phyloP scores from a whole-genome alignment of 1,284 basidiomycete species.

The Ceratobasidium theobromae region DNA sequence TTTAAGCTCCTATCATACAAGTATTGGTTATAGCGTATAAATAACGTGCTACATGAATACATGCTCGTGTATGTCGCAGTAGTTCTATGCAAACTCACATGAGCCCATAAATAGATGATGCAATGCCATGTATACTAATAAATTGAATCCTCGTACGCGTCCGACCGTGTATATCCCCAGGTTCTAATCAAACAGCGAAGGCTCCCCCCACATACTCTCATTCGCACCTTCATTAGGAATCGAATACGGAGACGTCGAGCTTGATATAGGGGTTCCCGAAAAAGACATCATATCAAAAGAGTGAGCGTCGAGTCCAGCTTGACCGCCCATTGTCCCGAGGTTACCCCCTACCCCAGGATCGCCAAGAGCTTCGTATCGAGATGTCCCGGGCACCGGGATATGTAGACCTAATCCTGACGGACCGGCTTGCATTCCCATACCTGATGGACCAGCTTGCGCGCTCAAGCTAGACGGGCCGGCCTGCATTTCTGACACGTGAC shows the following conservation, averaged over 20 bases:
- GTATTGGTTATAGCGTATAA: too few species aligned
- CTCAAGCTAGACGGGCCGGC: background rate
- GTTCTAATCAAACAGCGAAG: background rate
- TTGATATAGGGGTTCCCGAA: background rate
- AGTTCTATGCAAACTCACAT: background rate
- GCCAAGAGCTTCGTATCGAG: background rate
- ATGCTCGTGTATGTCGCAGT: too few species aligned
- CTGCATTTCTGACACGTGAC: background rate
- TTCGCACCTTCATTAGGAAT: background rate
- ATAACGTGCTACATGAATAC: too few species aligned
- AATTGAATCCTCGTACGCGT: background rate
- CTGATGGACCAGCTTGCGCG: background rate
- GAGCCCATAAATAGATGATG: background rate
- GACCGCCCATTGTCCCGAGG: background rate
- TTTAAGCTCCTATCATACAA: too few species aligned
- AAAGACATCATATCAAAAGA: background rate
- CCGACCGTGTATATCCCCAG: background rate
- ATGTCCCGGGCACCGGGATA: too few species aligned
- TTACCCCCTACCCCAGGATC: background rate
- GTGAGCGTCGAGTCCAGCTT: background rate
- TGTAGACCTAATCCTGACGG: background rate
- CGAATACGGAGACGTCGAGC: background rate
- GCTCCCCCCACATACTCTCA: background rate
- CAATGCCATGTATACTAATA: background rate
- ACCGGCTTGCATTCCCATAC: background rate